Percentiles rank a stretch among this genome's conserved stretches.
Evolutionary conservation across 2,329 filamentous ascomycete species (phyloP).

Genomic region (Arachnopeziza araneosa): DNA sequence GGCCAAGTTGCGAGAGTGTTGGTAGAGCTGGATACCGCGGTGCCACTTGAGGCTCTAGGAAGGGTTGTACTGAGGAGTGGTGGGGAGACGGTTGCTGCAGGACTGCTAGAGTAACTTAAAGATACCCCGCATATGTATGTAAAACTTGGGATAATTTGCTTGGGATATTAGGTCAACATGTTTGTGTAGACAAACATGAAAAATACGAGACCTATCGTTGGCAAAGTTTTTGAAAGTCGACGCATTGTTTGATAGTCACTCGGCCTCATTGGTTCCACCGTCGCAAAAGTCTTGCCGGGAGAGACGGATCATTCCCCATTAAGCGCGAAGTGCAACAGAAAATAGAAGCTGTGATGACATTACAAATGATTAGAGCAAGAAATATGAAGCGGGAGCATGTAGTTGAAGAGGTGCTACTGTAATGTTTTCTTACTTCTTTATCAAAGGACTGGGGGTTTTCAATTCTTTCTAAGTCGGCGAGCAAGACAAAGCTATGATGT

Average conservation of each 20-base stretch:
- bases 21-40: conserved; percentile 65
- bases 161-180: neutral
- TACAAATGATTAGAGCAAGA: neutral
- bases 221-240: no score
- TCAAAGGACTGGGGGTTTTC: no score
- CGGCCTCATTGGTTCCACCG: neutral
- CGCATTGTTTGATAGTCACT: neutral
- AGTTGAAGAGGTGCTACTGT: no score
- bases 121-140: neutral
- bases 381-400: neutral
- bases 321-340: neutral
- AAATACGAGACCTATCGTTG: no score
- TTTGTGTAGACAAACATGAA: neutral
- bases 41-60: conserved; percentile 75
- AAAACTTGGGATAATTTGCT: neutral
- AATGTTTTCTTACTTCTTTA: no score
- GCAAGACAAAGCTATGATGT: no score
- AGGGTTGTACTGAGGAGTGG: conserved; percentile 75
- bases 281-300: neutral
- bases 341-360: neutral
- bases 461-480: no score
- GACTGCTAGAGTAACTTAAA: conserved; percentile 58
- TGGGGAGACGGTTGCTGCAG: conserved; percentile 82
- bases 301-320: neutral
- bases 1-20: conserved; percentile 70